Evolutionary conservation across 2,329 filamentous ascomycete species (phyloP).

Genomic region (Didymella keratinophila): DNA sequence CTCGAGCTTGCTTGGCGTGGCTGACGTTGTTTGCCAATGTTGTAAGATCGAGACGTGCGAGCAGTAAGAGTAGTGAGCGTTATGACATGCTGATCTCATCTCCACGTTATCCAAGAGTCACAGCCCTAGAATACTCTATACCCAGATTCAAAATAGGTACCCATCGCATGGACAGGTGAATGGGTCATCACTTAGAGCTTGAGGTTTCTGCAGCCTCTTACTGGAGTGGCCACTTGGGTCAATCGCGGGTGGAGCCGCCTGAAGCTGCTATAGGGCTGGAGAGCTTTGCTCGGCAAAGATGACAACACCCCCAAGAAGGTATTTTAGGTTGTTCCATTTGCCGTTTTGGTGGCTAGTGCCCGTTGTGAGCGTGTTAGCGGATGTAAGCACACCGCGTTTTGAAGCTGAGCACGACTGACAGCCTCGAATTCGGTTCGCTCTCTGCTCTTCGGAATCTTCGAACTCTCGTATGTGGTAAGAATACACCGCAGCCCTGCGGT

Average conservation of each 20-base stretch:
- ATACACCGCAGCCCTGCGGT: constrained; percentile 11
- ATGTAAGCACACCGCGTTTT: constrained; percentile 26
- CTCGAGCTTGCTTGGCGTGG: constrained; percentile 14
- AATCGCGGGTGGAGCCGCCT: not conserved
- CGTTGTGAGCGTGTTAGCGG: constrained; percentile 22
- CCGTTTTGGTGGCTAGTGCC: constrained; percentile 26
- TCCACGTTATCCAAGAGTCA: not conserved
- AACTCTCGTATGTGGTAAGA: not conserved
- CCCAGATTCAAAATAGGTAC: not conserved
- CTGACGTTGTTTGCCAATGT: constrained; percentile 12
- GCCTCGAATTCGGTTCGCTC: not conserved
- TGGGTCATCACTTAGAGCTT: not conserved
- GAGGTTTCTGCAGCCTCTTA: not conserved
- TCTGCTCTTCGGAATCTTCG: not conserved
- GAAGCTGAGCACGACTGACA: constrained; percentile 5
- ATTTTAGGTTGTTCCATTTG: constrained; percentile 25
- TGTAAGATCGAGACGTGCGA: constrained; percentile 6
- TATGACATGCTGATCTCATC: constrained; percentile 12
- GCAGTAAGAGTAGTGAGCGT: constrained; percentile 2
- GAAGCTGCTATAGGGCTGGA: not conserved
- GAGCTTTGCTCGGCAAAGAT: constrained; percentile 11
- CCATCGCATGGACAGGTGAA: not conserved
- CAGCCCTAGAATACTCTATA: no score
- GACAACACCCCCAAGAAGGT: constrained; percentile 9
- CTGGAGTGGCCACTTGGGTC: not conserved